phyloP scores from a whole-genome alignment of 768 basidiomycete species.

The Kwoniella sp. region DNA sequence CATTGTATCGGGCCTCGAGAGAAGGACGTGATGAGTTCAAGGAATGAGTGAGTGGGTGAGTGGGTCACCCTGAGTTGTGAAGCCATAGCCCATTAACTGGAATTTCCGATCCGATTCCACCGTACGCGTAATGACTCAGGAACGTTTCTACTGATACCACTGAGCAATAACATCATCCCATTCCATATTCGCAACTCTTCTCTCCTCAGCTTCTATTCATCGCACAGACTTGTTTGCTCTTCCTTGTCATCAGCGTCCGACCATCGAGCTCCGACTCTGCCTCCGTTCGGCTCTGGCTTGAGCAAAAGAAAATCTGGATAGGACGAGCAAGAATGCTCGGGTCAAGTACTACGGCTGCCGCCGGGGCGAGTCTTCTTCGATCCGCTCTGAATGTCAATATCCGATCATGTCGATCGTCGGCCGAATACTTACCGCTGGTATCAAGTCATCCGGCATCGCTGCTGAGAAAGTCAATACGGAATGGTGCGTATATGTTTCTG shows the following conservation, averaged over 20 bases:
- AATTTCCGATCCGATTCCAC: neutral
- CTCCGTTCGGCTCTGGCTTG: too few species aligned
- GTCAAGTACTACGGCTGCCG: neutral
- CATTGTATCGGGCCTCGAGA: too few species aligned
- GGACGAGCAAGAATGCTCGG: neutral
- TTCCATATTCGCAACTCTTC: too few species aligned
- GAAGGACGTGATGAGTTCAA: too few species aligned
- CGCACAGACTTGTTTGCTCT: neutral
- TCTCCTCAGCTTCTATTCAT: neutral
- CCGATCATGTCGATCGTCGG: constrained; percentile 1
- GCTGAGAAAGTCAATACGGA: neutral
- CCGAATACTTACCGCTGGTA: neutral
- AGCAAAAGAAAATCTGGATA: too few species aligned
- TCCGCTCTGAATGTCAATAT: neutral
- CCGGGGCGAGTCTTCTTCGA: neutral
- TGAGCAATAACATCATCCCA: neutral
- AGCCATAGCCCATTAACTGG: neutral
- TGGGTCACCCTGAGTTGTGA: neutral
- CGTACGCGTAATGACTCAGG: neutral
- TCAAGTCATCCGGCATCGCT: neutral
- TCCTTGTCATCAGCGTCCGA: too few species aligned
- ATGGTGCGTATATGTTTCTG: neutral
- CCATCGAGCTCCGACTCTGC: neutral
- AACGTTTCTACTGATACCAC: neutral
- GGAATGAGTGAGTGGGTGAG: neutral